Evolutionary conservation across 1,284 basidiomycete species (phyloP).

Genomic region (Tausonia pullulans): DNA sequence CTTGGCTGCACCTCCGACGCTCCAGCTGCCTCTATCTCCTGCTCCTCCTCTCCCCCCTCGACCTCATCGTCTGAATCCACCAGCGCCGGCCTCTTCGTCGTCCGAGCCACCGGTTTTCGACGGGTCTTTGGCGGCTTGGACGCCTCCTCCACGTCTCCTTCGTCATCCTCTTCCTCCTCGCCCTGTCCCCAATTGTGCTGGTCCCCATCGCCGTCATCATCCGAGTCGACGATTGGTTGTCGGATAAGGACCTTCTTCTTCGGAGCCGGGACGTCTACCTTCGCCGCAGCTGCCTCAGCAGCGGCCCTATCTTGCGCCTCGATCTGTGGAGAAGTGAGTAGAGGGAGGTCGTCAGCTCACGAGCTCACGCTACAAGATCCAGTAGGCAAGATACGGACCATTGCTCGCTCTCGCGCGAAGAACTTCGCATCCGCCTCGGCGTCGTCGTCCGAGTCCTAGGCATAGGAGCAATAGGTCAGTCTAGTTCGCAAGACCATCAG

Average conservation of each 20-base stretch:
- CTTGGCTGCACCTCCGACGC: no score
- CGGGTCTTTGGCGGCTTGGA: neutral
- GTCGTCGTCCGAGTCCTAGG: slow-evolving; percentile 14
- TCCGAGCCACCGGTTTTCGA: neutral
- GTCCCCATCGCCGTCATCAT: neutral
- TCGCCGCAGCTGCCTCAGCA: neutral
- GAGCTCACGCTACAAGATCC: neutral
- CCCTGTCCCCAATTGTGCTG: neutral
- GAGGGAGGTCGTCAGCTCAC: neutral
- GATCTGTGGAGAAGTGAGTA: neutral
- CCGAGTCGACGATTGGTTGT: neutral
- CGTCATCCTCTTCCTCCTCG: slow-evolving; percentile 1
- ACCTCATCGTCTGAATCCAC: slow-evolving; percentile 7
- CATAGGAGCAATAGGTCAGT: neutral
- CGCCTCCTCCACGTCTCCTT: slow-evolving; percentile 1
- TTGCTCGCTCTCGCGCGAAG: slow-evolving; percentile 3
- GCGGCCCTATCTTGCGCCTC: neutral
- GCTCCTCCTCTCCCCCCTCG: slow-evolving; percentile 43
- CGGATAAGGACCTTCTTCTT: neutral
- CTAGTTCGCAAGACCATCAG: neutral
- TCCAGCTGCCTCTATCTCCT: no score
- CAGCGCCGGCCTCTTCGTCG: neutral
- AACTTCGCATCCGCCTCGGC: slow-evolving; percentile 1
- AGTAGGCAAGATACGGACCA: neutral
- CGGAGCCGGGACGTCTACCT: neutral